phyloP scores from a whole-genome alignment of 169 alveolate species.

The Plasmodium gonderi region DNA sequence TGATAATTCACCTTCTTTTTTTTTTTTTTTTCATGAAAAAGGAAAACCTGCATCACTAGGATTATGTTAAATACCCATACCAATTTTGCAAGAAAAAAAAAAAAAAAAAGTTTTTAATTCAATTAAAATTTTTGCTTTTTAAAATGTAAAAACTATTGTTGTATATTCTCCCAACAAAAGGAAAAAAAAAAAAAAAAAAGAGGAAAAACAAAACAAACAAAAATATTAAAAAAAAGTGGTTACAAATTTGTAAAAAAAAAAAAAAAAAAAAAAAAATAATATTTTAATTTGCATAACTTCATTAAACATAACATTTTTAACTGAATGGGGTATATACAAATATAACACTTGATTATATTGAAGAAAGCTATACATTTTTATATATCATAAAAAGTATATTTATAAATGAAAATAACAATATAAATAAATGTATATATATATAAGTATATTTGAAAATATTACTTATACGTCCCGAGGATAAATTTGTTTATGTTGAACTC shows the following conservation, averaged over 20 bases:
- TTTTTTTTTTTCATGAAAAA: not conserved
- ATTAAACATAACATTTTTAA: not conserved
- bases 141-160: not conserved
- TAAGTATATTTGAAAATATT: constrained; percentile 15
- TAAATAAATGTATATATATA: constrained; percentile 13
- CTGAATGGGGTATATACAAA: not conserved
- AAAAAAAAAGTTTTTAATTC: not conserved
- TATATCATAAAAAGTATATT: not conserved
- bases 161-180: constrained; percentile 4
- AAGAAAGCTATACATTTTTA: not conserved
- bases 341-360: not conserved
- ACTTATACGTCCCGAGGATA: not conserved
- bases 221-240: not conserved
- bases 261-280: not conserved
- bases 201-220: not conserved
- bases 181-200: constrained; percentile 7
- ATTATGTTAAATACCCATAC: no score
- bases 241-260: constrained; percentile 11
- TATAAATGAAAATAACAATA: not conserved
- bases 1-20: not conserved
- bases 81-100: not conserved
- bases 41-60: no score
- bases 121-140: not conserved
- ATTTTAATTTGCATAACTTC: not conserved
- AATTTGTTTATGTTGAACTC: no score